Conservation (phyloP, 2,329 filamentous ascomycete genomes). For the Ascomycota sp. region DNA sequence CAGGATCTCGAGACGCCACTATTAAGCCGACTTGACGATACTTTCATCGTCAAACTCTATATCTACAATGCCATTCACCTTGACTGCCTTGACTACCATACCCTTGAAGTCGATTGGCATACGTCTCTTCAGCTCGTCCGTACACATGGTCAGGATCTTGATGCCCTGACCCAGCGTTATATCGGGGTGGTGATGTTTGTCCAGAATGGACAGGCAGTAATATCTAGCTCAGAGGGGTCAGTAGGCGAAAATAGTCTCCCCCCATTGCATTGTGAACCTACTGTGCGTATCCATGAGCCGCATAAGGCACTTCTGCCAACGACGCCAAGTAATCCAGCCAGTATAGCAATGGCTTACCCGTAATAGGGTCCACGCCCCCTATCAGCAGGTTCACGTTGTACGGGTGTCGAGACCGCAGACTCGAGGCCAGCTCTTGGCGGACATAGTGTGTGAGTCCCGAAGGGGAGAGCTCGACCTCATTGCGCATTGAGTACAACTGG, state of each 20-base stretch:
- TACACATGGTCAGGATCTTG: conserved; percentile 86
- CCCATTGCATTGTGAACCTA: conserved; percentile 24
- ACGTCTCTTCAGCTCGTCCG: conserved; percentile 88
- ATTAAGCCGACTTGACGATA: conserved; percentile 40
- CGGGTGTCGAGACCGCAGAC: conserved; percentile 75
- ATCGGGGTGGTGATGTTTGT: conserved; percentile 96
- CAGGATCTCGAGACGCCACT: background rate
- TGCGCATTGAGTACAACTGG: conserved; percentile 96
- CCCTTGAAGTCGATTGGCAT: conserved; percentile 99
- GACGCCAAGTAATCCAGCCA: conserved; percentile 96
- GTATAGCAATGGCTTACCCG: conserved; percentile 76
- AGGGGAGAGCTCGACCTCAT: conserved; percentile 78
- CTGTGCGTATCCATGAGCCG: conserved; percentile 95
- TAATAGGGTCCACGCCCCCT: conserved; percentile 82
- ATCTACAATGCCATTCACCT: conserved; percentile 77
- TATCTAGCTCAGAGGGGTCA: conserved; percentile 33
- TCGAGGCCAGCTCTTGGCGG: conserved; percentile 76
- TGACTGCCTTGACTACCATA: conserved; percentile 81
- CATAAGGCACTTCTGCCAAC: conserved; percentile 74
- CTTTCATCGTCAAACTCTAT: conserved; percentile 72
- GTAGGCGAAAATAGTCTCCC: background rate
- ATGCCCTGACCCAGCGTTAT: conserved; percentile 77
- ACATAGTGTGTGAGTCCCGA: conserved; percentile 84
- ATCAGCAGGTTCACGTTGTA: conserved; percentile 95
- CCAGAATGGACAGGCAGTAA: conserved; percentile 92